These are phyloP conservation scores for Moesziomyces aphidis DNA, from an alignment of 1,284 basidiomycete genomes.

Conservation along the genomic window DNA sequence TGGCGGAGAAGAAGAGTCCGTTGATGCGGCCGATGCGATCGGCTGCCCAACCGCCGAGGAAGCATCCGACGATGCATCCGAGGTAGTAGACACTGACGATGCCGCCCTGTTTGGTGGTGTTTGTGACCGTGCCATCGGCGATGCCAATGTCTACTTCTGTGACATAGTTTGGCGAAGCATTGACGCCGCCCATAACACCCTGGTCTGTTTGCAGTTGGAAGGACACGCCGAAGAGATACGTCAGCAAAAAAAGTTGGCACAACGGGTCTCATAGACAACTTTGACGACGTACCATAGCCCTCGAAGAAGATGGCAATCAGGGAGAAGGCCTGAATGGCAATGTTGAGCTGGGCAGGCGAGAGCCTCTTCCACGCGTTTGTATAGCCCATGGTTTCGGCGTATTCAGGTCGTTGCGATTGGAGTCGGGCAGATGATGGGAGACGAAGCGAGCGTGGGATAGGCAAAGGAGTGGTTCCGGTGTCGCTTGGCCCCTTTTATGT, in stretches of 20 bases:
- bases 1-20: background rate
- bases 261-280: background rate
- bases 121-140: background rate
- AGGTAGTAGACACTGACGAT: background rate
- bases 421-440: background rate
- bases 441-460: background rate
- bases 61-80: background rate
- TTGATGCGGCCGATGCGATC: background rate
- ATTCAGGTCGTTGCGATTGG: background rate
- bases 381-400: background rate
- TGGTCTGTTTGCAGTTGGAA: background rate
- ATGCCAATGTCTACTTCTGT: background rate
- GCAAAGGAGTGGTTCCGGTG: background rate
- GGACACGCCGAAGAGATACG: background rate
- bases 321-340: background rate
- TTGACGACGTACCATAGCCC: background rate
- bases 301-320: background rate
- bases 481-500: background rate
- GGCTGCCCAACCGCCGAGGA: background rate
- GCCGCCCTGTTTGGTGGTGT: background rate
- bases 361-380: slow-evolving; percentile 1
- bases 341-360: background rate
- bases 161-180: background rate
- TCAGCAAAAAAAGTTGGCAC: background rate
- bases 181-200: background rate